Conservation (phyloP, 2,329 filamentous ascomycete genomes). For the Paecilomyces sp. region DNA sequence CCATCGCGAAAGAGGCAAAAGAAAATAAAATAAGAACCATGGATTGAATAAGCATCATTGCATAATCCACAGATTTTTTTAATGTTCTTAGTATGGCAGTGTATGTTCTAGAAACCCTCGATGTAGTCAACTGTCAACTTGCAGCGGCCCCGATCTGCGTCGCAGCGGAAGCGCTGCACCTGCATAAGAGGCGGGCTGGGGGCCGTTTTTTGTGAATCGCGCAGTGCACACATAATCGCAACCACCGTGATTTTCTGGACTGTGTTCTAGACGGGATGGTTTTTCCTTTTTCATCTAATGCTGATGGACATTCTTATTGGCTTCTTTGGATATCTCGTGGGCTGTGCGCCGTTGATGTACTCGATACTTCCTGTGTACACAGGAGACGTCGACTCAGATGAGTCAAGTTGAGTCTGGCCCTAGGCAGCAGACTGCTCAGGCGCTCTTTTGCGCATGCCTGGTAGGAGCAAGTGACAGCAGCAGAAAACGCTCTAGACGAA, state of each 20-base stretch:
- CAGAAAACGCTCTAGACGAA: neutral
- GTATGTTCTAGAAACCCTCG: neutral
- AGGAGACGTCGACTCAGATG: neutral
- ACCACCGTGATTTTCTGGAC: neutral
- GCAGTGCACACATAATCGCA: neutral
- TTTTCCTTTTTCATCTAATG: neutral
- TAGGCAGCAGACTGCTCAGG: neutral
- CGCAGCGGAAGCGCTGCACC: neutral
- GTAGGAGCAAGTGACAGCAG: neutral
- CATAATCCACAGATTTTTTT: neutral
- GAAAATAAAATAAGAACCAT: neutral
- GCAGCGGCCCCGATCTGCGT: neutral
- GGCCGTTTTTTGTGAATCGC: neutral
- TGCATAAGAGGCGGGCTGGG: neutral
- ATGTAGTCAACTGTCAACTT: neutral
- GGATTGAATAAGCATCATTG: neutral
- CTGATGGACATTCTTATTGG: neutral
- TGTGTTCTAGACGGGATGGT: neutral
- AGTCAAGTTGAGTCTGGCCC: neutral
- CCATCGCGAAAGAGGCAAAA: neutral
- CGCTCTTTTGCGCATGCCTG: neutral
- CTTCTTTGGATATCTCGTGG: neutral
- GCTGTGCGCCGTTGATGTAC: neutral
- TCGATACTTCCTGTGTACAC: neutral
- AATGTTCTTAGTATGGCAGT: neutral